Conservation (phyloP, 169 alveolate species). For the Cryptosporidium xiaoi region DNA sequence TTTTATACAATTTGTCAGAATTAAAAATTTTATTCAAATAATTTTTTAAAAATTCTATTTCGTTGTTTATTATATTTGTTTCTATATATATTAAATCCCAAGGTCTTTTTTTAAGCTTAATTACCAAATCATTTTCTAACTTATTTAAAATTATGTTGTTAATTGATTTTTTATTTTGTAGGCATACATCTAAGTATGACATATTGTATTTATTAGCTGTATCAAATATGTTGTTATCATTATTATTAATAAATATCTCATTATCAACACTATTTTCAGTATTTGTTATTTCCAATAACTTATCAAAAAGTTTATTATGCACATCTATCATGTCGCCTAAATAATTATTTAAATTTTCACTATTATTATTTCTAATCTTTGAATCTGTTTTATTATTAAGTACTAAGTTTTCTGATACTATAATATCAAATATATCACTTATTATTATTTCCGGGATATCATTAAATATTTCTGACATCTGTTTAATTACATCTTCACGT, state of each 20-base stretch:
- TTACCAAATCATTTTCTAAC: background rate
- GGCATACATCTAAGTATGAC: slow-evolving; percentile 5
- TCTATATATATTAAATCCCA: slow-evolving; percentile 50
- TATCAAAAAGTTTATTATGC: slow-evolving; percentile 5
- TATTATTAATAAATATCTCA: background rate
- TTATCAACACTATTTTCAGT: background rate
- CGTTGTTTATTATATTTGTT: background rate
- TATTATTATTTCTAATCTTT: background rate
- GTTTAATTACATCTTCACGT: slow-evolving; percentile 35
- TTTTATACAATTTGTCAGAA: slow-evolving; percentile 19
- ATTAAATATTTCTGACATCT: slow-evolving; percentile 60
- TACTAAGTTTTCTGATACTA: background rate
- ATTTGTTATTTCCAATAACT: slow-evolving; percentile 23
- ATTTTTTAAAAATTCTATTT: background rate
- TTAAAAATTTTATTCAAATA: slow-evolving; percentile 12
- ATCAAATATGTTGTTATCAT: background rate
- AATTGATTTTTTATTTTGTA: background rate
- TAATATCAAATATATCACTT: slow-evolving; percentile 49
- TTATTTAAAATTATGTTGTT: background rate
- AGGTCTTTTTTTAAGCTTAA: background rate
- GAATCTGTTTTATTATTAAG: slow-evolving; percentile 15
- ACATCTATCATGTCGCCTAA: slow-evolving; percentile 17
- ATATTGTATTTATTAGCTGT: background rate
- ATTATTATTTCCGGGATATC: slow-evolving; percentile 41
- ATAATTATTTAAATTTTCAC: background rate